These are phyloP conservation scores for Candida freyschussii DNA, from an alignment of 1,139 yeast species.

Conservation along the genomic window DNA sequence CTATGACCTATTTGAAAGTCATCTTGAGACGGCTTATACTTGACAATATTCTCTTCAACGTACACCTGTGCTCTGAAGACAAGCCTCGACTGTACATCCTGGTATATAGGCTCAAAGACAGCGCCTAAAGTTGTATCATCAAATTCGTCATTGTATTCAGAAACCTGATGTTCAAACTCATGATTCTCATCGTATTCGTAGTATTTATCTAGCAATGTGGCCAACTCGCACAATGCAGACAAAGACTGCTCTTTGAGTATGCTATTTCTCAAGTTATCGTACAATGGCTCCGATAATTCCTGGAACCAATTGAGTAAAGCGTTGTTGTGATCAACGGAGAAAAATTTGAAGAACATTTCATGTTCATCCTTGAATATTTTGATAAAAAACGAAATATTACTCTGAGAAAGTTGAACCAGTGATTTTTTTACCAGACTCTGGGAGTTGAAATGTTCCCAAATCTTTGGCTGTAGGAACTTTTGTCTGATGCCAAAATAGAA, in stretches of 20 bases:
- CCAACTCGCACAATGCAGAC: conserved; percentile 64
- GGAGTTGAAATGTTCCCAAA: conserved; percentile 33
- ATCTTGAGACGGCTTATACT: conserved; percentile 61
- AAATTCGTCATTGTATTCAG: conserved; percentile 19
- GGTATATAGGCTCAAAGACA: conserved; percentile 64
- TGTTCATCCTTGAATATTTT: conserved; percentile 60
- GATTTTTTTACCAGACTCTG: conserved; percentile 22
- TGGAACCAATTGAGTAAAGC: conserved; percentile 47
- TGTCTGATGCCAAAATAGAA: conserved; percentile 57
- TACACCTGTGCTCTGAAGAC: conserved; percentile 73
- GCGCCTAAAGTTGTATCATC: conserved; percentile 45
- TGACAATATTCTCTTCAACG: conserved; percentile 62
- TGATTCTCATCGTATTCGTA: conserved; percentile 56
- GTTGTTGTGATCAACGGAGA: conserved; percentile 30
- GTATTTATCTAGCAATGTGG: conserved; percentile 64
- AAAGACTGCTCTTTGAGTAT: conserved; percentile 69
- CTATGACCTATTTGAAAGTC: conserved; percentile 59
- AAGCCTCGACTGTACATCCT: conserved; percentile 74
- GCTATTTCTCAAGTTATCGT: conserved; percentile 61
- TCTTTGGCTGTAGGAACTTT: conserved; percentile 40
- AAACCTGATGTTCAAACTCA: conserved; percentile 17
- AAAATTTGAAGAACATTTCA: conserved; percentile 50
- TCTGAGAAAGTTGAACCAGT: conserved; percentile 55
- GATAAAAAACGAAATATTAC: conserved; percentile 51
- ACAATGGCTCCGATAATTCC: conserved; percentile 66